These are phyloP conservation scores for Daldinia childiae DNA, from an alignment of 495 filamentous ascomycete genomes.

Conservation along the genomic window DNA sequence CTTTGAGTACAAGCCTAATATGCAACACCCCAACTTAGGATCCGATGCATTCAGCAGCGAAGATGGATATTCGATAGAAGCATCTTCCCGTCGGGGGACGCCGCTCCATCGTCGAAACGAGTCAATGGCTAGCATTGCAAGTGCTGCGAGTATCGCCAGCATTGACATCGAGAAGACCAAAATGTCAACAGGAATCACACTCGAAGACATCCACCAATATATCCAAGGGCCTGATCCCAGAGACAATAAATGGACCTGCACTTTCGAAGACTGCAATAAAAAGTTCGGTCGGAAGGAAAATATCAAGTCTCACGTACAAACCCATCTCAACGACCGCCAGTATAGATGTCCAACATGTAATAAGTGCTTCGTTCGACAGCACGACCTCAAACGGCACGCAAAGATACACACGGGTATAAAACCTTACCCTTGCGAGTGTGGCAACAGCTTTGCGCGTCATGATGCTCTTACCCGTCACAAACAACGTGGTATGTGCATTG, in stretches of 20 bases:
- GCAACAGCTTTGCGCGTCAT: constrained; percentile 89
- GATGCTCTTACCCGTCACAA: constrained; percentile 94
- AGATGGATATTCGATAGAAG: constrained; percentile 25
- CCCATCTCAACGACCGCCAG: constrained; percentile 93
- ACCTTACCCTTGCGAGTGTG: constrained; percentile 89
- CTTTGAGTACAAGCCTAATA: constrained; percentile 51
- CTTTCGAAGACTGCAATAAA: constrained; percentile 81
- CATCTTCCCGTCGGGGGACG: constrained; percentile 44
- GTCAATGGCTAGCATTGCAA: constrained; percentile 58
- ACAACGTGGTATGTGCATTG: constrained; percentile 93
- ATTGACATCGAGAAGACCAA: constrained; percentile 66
- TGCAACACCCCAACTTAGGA: constrained; percentile 33
- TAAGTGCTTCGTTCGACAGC: constrained; percentile 95
- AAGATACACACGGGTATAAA: constrained; percentile 96
- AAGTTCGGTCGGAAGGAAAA: constrained; percentile 94
- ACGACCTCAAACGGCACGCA: constrained; percentile 95
- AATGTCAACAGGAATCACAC: constrained; percentile 78
- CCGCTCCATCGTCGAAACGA: constrained; percentile 59
- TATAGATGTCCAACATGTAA: constrained; percentile 87
- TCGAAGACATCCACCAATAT: constrained; percentile 85
- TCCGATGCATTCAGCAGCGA: constrained; percentile 25
- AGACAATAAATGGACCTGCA: constrained; percentile 86
- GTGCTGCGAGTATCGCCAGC: constrained; percentile 63
- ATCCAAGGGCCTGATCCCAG: constrained; percentile 81
- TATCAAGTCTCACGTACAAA: constrained; percentile 97